Evolutionary conservation across 2,329 filamentous ascomycete species (phyloP), one percentile per base, ranked within the genome.

Genomic region (Fusarium beomiforme): DNA sequence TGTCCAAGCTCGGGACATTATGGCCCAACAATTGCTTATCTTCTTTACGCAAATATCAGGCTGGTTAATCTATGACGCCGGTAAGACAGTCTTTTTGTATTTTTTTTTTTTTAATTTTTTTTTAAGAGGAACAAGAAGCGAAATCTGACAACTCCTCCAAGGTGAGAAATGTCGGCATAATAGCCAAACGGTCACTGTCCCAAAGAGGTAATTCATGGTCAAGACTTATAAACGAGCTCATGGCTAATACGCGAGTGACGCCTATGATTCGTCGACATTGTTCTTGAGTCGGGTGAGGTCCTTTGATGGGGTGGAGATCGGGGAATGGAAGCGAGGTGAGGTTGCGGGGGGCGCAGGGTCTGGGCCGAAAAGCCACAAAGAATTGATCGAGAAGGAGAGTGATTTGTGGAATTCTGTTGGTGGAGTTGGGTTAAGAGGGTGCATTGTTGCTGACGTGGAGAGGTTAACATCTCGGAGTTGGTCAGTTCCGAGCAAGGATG

Each of bases 291-390:
- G 70, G 59, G 66, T 64, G 61, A 64, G 53, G 47, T n/a, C 19
- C 31, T 51, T 26, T 31, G 37, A 51, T 31, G 49, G 29, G 36
- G 62, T 67, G 57, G 56, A 50, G 55, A 64, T 64, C 37, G 29
- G 44, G 31, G 59, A 37, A 43, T 53, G 55, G 41, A 73, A 61
- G 56, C 69, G 60, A 67, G 51, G 61, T 72, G 60, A 67, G 51
- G 61, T 72, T 70, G 71, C 68, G 74, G 70, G 70, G 71, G n/a
- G n/a, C n/a, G 62, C 33, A 29, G 59, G 56, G 24, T 43, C 44
- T 56, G 59, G 67, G 42, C 49, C 31, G n/a, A 59, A 29, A 29
- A 29, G 29, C 29, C 29, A 29, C 29, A 29, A 29, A 50, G 59
- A 56, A 59, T 68, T 64, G 51, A 59, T 62, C 58, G 56, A 61